Conservation (phyloP, 208 protist species). For the Porcisia deanei region DNA sequence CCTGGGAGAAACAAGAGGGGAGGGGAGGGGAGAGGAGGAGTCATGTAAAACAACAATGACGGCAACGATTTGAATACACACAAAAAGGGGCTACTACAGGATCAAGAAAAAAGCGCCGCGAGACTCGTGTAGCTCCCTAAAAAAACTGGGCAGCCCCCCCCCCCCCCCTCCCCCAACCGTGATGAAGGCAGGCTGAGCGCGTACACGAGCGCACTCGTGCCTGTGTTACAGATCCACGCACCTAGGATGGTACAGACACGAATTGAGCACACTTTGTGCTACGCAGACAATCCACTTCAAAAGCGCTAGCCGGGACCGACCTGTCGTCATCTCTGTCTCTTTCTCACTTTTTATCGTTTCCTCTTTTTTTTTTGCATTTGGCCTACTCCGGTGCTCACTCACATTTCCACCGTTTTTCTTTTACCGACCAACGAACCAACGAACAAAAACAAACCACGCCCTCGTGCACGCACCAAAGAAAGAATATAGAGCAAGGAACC, state of each 20-base stretch:
- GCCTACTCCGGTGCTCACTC: too few relatives aligned
- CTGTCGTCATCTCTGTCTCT: neutral
- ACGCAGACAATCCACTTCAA: neutral
- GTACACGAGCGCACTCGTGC: neutral
- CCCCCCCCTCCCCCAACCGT: too few relatives aligned
- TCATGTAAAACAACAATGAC: too few relatives aligned
- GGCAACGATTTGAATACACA: too few relatives aligned
- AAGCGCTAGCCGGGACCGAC: neutral
- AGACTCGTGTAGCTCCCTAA: too few relatives aligned
- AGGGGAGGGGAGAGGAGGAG: too few relatives aligned
- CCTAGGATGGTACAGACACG: neutral
- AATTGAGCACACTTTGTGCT: neutral
- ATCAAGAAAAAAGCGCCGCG: too few relatives aligned
- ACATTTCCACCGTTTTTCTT: neutral
- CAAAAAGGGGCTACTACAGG: too few relatives aligned
- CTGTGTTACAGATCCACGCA: neutral
- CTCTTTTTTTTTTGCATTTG: too few relatives aligned
- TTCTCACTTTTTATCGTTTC: too few relatives aligned
- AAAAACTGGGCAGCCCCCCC: too few relatives aligned
- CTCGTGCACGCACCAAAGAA: neutral
- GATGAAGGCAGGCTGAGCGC: neutral
- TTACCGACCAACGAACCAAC: neutral
- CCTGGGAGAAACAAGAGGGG: too few relatives aligned
- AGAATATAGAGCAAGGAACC: slow-evolving; percentile 21
- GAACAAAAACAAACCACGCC: neutral